These are phyloP conservation scores for Spergularia marina DNA, from an alignment of 148 eudicot genomes.

Conservation along the genomic window DNA sequence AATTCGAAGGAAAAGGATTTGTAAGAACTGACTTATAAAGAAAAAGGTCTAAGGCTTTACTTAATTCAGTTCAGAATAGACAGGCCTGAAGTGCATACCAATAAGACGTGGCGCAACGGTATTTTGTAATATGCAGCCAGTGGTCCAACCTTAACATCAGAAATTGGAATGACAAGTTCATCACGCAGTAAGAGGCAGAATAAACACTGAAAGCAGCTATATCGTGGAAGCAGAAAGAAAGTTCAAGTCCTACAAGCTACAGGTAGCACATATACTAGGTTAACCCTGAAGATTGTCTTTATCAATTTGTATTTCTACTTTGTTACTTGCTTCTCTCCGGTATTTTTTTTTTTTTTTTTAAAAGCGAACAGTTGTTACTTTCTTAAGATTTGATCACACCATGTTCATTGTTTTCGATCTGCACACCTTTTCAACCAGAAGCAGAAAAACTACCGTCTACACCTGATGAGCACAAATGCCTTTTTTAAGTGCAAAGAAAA, in stretches of 20 bases:
- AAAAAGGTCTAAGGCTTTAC: neutral
- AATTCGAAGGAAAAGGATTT: neutral
- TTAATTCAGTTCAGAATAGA: neutral
- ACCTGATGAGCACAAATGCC: too few species aligned
- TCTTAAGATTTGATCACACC: too few species aligned
- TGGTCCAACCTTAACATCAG: slow-evolving; percentile 63
- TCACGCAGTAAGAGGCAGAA: neutral
- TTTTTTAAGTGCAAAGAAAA: too few species aligned
- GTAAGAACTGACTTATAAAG: neutral
- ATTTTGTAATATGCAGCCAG: slow-evolving; percentile 95
- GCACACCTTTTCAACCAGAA: neutral
- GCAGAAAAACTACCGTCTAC: too few species aligned
- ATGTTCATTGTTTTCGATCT: neutral
- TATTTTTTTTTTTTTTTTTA: too few species aligned
- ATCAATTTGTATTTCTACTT: neutral
- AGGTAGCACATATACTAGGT: neutral
- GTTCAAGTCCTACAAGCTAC: neutral
- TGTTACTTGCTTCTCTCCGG: too few species aligned
- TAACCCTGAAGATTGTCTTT: neutral
- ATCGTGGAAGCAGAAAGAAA: neutral
- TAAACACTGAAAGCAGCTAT: neutral
- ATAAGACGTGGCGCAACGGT: slow-evolving; percentile 78
- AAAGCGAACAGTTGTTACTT: too few species aligned
- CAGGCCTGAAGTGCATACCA: slow-evolving; percentile 44
- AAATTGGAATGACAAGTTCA: slow-evolving; percentile 18